Evolutionary conservation across 768 basidiomycete species (phyloP).

Genomic region (Agaricus sinodeliciosus): DNA sequence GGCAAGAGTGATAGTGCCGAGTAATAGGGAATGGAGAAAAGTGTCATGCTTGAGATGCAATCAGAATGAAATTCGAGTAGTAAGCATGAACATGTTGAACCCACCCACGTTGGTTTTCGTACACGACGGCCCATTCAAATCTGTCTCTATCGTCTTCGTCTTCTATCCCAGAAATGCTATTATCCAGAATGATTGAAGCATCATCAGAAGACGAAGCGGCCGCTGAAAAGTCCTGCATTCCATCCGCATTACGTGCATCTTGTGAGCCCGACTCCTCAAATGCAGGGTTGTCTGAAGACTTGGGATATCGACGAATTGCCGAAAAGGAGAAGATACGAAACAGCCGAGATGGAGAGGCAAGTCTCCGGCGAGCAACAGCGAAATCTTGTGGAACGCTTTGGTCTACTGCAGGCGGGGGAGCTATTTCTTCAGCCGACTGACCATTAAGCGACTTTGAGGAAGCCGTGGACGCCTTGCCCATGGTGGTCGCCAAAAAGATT

Average conservation of each 20-base stretch:
- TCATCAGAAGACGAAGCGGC: slow-evolving; percentile 4
- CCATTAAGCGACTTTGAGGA: not conserved
- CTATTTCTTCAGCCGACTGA: slow-evolving; percentile 9
- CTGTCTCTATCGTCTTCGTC: slow-evolving; percentile 35
- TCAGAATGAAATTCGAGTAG: too few relatives aligned
- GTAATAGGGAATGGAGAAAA: slow-evolving; percentile 71
- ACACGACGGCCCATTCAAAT: slow-evolving; percentile 73
- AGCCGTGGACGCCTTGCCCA: not conserved
- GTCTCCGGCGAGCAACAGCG: slow-evolving; percentile 40
- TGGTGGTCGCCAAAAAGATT: not conserved
- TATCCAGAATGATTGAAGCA: slow-evolving; percentile 26
- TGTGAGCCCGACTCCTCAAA: not conserved
- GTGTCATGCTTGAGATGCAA: slow-evolving; percentile 35
- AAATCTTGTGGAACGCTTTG: slow-evolving; percentile 35
- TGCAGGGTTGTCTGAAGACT: slow-evolving; percentile 4
- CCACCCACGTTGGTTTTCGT: slow-evolving; percentile 82
- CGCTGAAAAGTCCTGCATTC: not conserved
- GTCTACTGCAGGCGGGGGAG: slow-evolving; percentile 32
- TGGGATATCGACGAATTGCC: slow-evolving; percentile 17
- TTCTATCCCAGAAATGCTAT: slow-evolving; percentile 15
- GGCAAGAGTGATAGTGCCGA: slow-evolving; percentile 66
- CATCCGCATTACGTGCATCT: not conserved
- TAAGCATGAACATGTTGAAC: slow-evolving; percentile 14
- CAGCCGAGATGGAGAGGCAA: slow-evolving; percentile 30
- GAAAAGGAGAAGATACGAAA: slow-evolving; percentile 30